A percentile compares a stretch with the other conserved stretches of the same genome.
Conservation (phyloP, 2,329 filamentous ascomycete genomes). For the Ophiostoma perfectum region DNA sequence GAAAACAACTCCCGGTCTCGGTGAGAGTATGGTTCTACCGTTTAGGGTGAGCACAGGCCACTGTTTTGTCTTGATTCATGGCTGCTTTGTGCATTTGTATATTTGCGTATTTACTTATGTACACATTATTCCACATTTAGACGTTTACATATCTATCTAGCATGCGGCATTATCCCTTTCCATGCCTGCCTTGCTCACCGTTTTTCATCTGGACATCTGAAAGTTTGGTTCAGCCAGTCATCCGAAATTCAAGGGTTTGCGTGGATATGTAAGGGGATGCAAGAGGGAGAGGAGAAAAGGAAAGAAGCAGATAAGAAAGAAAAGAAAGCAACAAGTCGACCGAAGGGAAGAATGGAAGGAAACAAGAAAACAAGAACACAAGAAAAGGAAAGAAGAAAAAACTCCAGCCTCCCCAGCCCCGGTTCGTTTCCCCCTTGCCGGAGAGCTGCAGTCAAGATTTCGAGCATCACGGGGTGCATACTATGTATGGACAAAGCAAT, state of each 20-base stretch:
- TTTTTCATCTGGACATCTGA: not conserved
- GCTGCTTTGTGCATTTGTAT: too few relatives aligned
- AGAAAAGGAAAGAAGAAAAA: not conserved
- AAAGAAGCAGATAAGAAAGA: not conserved
- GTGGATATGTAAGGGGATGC: not conserved
- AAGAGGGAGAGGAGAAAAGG: not conserved
- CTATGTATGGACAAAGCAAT: not conserved
- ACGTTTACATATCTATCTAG: too few relatives aligned
- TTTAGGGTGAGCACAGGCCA: not conserved
- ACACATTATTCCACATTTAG: too few relatives aligned
- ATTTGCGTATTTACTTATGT: too few relatives aligned
- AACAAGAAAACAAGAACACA: too few relatives aligned
- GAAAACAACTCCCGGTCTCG: constrained; percentile 1
- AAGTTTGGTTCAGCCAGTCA: not conserved
- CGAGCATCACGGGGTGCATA: not conserved
- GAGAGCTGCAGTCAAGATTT: not conserved
- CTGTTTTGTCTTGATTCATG: too few relatives aligned
- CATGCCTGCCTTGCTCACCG: not conserved
- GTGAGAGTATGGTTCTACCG: not conserved
- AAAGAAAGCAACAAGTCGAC: too few relatives aligned
- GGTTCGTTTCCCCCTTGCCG: not conserved
- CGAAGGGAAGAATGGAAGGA: too few relatives aligned
- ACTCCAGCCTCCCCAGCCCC: not conserved
- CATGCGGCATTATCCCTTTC: not conserved
- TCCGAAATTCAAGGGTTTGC: not conserved